Evolutionary conservation across 2,329 filamentous ascomycete genomes (phyloP), one percentile per base, ranked within the genome.

Genomic region (Nemania serpens): DNA sequence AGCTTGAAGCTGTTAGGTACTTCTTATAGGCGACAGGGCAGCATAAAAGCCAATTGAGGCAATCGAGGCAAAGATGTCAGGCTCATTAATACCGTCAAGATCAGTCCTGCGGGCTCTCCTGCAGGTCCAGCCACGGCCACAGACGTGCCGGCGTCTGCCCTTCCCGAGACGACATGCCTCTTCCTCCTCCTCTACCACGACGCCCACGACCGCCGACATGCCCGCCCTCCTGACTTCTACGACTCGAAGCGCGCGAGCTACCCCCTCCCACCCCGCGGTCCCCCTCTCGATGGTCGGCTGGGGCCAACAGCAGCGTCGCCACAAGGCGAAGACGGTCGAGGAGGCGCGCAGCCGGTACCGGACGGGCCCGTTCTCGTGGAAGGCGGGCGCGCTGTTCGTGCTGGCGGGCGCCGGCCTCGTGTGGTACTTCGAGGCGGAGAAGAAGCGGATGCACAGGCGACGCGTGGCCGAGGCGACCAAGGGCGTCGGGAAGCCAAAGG

Each of bases 391-490:
- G 52, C 83, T 99, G 65, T 98, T 99, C 79, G 82, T 98, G 66
- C 74, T 84, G 48, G 90, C 93, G 2, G 93, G 91, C 69, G 88
- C 80, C 12, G 89, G 87, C 29, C 82, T 99, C 71, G 88, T 93
- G 62, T 86, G 91, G 77, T 99, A 98, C 76, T 98, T 99, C 77
- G 91, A 93, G 71, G 87, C 88, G 70, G 95, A 99, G 77, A 98
- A 98, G 81, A 87, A 87, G 70, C 89, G 95, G 71, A 89, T 99
- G 87, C 88, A 95, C 74, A 86, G 93, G 65, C 91, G 93, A 80
- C 85, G 93, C 58, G 86, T 97, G 68, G 93, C 93, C 7, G 93
- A 98, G 74, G 90, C 94, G 69, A 90, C 90, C 67, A 99, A 99
- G 79, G 93, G 94, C 11, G 88, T 97, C 5, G 95, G 95, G 1